A percentile compares a stretch with the other conserved stretches of the same genome.
phyloP scores from a whole-genome alignment of 768 basidiomycete genomes.

The Hebeloma cylindrosporum region DNA sequence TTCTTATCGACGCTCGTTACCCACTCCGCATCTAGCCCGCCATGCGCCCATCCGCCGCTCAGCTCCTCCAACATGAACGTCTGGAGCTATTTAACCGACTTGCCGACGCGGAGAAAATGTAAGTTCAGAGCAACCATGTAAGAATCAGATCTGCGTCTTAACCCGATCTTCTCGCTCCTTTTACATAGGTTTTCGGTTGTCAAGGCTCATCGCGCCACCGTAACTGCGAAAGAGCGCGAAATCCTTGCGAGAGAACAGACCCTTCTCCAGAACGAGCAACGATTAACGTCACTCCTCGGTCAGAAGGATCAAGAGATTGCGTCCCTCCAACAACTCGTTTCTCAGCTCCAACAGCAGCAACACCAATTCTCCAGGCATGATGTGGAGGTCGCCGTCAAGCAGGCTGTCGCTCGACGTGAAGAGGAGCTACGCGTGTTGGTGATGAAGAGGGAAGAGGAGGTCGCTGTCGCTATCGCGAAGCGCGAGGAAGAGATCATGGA shows the following conservation, averaged over 20 bases:
- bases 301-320: conserved; percentile 64
- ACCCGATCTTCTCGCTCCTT: no score
- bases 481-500: conserved; percentile 74
- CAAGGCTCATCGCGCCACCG: conserved; percentile 57
- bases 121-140: no score
- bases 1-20: neutral
- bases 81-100: conserved; percentile 71
- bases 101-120: conserved; percentile 80
- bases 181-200: conserved; percentile 56
- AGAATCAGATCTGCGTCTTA: no score
- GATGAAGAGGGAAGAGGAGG: conserved; percentile 68
- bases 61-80: conserved; percentile 79
- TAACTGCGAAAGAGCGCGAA: conserved; percentile 64
- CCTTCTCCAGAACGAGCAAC: conserved; percentile 56
- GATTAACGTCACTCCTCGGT: conserved; percentile 43
- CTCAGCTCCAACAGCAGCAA: conserved; percentile 47
- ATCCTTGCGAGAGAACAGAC: conserved; percentile 53
- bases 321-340: conserved; percentile 44
- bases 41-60: conserved; percentile 81
- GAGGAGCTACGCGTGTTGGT: conserved; percentile 68
- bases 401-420: conserved; percentile 62
- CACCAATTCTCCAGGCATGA: no score
- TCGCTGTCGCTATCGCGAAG: conserved; percentile 59
- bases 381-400: conserved; percentile 48
- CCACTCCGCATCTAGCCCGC: conserved; percentile 56